These are phyloP conservation scores for Tillandsia leiboldiana DNA, from an alignment of 176 grass and related monocot species.

Conservation along the genomic window DNA sequence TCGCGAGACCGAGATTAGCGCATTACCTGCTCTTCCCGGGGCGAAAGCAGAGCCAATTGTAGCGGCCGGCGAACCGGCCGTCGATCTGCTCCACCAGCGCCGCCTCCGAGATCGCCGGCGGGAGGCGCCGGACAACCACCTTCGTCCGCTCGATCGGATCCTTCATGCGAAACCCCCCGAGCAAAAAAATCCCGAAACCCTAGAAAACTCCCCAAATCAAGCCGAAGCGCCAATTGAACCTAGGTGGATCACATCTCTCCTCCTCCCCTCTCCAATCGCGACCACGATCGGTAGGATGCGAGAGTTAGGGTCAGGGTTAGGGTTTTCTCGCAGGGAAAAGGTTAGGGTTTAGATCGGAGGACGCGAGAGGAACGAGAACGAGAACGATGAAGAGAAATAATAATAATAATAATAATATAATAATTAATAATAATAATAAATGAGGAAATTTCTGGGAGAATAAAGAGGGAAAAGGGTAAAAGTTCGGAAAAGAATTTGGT, in stretches of 20 bases:
- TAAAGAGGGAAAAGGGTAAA: no score
- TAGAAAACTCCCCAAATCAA: neutral
- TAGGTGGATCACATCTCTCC: neutral
- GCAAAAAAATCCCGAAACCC: neutral
- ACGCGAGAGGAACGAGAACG: no score
- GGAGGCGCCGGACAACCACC: constrained; percentile 22
- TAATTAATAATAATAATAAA: no score
- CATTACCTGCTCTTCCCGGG: constrained; percentile 23
- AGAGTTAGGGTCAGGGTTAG: neutral
- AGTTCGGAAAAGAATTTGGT: no score
- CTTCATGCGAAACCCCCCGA: constrained; percentile 5
- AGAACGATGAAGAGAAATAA: no score
- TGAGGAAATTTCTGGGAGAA: no score
- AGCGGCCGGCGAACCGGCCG: constrained; percentile 14
- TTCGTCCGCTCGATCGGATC: constrained; percentile 21
- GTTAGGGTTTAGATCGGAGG: no score
- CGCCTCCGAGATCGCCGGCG: constrained; percentile 12
- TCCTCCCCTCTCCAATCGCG: neutral
- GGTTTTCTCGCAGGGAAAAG: no score
- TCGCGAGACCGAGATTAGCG: neutral
- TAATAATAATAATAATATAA: no score
- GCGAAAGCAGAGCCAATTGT: constrained; percentile 19
- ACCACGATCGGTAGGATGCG: neutral
- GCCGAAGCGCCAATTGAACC: neutral
- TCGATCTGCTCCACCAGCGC: constrained; percentile 26